Base-by-base conservation (phyloP, 2,329 filamentous ascomycete genomes). In the Tolypocladium pustulatum region DNA sequence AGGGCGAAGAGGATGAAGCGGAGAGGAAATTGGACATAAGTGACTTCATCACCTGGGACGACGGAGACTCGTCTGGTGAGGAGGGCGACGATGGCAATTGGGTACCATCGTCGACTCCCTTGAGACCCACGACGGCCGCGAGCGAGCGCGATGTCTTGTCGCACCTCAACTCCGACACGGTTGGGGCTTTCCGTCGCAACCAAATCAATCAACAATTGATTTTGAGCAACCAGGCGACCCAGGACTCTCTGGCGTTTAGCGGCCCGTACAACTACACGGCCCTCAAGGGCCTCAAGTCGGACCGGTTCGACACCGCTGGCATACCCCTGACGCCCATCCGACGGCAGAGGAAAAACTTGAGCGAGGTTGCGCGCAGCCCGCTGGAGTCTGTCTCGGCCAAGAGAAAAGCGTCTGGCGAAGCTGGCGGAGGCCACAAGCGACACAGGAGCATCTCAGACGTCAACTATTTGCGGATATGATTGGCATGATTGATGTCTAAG, bases 101-200 rank as follows among this genome's bases (percentile, higher is more conserved):
- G 65, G 79, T 81, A 43, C 73, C 78, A 20, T 75, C 78, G 1
- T 78, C 81, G 22, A 84, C 81, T 1, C 81, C 81, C 1, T 72
- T 72, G 3, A 78, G 81, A 25, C 76, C 77, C 34, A 73, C 79
- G 40, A 73, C 79, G 40, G 72, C 77, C 41, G 72, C 73, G 36
- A 77, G 77, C 66, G 78, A 84, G 62, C 70, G 71, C 22, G 74
- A 78, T 41, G 68, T 76, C 10, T 69, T 73, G 13, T 83, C 91
- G 43, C 85, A 88, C 66, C 82, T 84, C 63, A 83, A 83, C 60
- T 73, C 79, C 10, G 82, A 86, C 59, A 83, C 87, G 17, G 89
- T 94, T 40, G 88, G 88, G 41, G 88, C 89, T 1, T 95, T 94
- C 78, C 89, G 89, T 58, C 83, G 78, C 63, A 86, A 83, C 70